Evolutionary conservation across 495 filamentous ascomycete genomes (phyloP).

Genomic region (Neurospora hispaniola): DNA sequence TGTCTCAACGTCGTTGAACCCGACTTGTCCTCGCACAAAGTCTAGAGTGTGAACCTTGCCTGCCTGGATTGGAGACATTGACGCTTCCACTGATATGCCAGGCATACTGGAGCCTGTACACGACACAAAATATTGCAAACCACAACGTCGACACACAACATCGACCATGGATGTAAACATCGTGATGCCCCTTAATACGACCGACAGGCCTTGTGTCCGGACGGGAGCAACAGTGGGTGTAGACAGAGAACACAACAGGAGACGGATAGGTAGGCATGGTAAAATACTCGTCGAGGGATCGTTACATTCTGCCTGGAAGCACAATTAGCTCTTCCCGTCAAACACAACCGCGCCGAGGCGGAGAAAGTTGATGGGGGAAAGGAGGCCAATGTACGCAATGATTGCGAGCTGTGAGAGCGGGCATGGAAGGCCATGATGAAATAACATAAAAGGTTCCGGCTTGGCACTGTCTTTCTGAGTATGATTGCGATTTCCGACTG

Average conservation of each 20-base stretch:
- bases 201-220: not conserved
- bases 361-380: not conserved
- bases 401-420: no score
- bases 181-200: not conserved
- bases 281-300: not conserved
- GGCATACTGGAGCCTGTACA: not conserved
- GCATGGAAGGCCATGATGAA: not conserved
- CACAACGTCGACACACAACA: not conserved
- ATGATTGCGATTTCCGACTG: not conserved
- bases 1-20: not conserved
- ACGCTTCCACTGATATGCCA: not conserved
- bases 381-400: no score
- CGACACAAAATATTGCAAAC: not conserved
- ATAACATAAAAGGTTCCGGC: not conserved
- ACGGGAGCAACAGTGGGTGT: not conserved
- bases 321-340: not conserved
- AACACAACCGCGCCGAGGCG: not conserved
- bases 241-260: not conserved
- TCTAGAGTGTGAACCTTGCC: not conserved
- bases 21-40: not conserved
- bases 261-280: not conserved
- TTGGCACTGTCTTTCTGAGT: not conserved
- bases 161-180: not conserved
- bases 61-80: not conserved
- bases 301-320: not conserved